phyloP scores from a whole-genome alignment of 1,284 basidiomycete species.

The Malassezia japonica region DNA sequence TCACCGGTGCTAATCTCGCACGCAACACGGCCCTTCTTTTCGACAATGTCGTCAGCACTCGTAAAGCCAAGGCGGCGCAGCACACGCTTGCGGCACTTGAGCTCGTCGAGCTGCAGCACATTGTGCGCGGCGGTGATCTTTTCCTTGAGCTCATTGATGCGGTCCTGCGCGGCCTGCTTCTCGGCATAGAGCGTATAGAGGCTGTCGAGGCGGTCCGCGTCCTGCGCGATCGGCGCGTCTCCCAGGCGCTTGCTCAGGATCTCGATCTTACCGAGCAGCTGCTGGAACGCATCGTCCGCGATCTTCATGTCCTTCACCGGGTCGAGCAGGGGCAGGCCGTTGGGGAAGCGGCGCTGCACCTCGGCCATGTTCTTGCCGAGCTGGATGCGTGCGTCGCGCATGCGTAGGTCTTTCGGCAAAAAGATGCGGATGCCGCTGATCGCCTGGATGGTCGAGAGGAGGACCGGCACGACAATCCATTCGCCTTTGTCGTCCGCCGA shows the following conservation, averaged over 20 bases:
- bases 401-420: conserved; percentile 79
- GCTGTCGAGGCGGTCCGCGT: conserved; percentile 63
- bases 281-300: conserved; percentile 82
- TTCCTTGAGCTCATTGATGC: conserved; percentile 68
- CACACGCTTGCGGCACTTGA: conserved; percentile 89
- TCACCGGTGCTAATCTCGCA: conserved; percentile 98
- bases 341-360: conserved; percentile 75
- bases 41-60: conserved; percentile 77
- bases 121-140: conserved; percentile 81
- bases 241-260: conserved; percentile 28
- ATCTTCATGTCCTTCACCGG: conserved; percentile 94
- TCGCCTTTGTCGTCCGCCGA: conserved; percentile 48
- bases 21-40: conserved; percentile 94
- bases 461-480: conserved; percentile 76
- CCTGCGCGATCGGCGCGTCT: conserved; percentile 21
- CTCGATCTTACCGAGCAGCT: conserved; percentile 52
- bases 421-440: conserved; percentile 79
- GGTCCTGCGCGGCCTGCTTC: conserved; percentile 64
- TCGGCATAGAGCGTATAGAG: conserved; percentile 69
- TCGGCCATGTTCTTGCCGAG: conserved; percentile 82
- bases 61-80: conserved; percentile 86
- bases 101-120: conserved; percentile 88
- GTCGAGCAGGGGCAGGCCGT: conserved; percentile 76
- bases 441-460: conserved; percentile 74
- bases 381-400: conserved; percentile 65